phyloP scores from a whole-genome alignment of 805 yeast species.

The Saturnispora diversa region DNA sequence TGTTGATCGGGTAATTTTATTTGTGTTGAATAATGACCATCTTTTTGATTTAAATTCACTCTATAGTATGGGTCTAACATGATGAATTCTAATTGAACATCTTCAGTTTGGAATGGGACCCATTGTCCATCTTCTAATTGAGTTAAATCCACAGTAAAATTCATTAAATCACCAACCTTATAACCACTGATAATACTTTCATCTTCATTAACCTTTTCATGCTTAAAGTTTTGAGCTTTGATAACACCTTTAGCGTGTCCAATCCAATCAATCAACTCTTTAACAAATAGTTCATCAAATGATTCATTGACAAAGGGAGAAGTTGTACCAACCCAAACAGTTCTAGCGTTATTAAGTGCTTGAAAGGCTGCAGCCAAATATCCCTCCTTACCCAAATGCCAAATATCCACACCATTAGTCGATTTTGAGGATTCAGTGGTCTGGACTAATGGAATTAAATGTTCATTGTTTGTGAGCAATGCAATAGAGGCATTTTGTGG shows the following conservation, averaged over 20 bases:
- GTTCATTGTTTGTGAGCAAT: conserved; percentile 57
- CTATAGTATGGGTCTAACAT: conserved; percentile 96
- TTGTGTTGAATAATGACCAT: conserved; percentile 41
- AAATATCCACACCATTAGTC: conserved; percentile 44
- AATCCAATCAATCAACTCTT: conserved; percentile 57
- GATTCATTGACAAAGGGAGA: conserved; percentile 40
- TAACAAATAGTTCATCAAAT: conserved; percentile 32
- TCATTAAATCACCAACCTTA: conserved; percentile 66
- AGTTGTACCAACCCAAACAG: conserved; percentile 71
- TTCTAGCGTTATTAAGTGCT: conserved; percentile 68
- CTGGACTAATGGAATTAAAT: conserved; percentile 58
- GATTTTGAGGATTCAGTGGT: conserved; percentile 52
- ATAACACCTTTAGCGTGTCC: conserved; percentile 63
- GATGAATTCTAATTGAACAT: conserved; percentile 71
- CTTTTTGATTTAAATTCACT: conserved; percentile 44
- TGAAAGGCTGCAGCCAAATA: conserved; percentile 72
- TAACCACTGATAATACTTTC: conserved; percentile 38
- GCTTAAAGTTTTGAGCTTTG: conserved; percentile 45
- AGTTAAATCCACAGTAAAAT: conserved; percentile 45
- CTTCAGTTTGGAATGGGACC: conserved; percentile 48
- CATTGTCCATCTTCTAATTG: conserved; percentile 46
- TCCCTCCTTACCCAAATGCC: conserved; percentile 81
- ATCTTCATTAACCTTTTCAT: conserved; percentile 35
- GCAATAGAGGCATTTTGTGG: conserved; percentile 54
- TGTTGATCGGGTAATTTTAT: conserved; percentile 90